A percentile compares a stretch with the other conserved stretches of the same genome.
Conservation (phyloP, 768 basidiomycete genomes). For the Lentinula edodes region DNA sequence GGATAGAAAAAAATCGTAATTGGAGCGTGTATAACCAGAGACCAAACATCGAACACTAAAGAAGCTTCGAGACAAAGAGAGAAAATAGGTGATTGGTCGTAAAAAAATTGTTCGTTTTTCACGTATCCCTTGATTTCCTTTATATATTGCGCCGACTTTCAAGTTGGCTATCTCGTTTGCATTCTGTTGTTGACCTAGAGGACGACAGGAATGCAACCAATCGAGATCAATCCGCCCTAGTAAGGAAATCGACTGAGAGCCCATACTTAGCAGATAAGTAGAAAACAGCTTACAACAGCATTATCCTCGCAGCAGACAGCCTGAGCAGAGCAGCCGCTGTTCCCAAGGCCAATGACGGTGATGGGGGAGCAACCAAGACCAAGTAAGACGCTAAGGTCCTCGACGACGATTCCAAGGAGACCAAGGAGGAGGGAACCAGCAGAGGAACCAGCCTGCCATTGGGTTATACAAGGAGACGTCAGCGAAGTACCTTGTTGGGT, state of each 20-base stretch:
- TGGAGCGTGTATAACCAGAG: no score
- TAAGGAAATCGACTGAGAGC: not conserved
- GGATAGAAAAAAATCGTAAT: no score
- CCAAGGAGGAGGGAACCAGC: not conserved
- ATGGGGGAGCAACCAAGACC: conserved; percentile 6
- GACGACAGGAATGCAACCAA: not conserved
- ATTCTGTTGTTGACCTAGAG: not conserved
- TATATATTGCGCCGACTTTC: not conserved
- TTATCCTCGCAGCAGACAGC: conserved; percentile 1
- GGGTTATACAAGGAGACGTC: not conserved
- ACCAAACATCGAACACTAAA: no score
- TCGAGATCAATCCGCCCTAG: not conserved
- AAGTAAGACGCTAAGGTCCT: not conserved
- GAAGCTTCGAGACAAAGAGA: no score
- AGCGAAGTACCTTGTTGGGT: not conserved
- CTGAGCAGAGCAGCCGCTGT: not conserved
- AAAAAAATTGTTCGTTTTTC: no score
- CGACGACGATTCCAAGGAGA: conserved; percentile 6
- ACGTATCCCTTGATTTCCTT: no score
- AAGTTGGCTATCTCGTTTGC: no score
- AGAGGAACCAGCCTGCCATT: not conserved
- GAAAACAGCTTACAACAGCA: not conserved
- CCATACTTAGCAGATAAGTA: not conserved
- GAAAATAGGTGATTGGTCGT: no score
- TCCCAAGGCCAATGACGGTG: conserved; percentile 5